Evolutionary conservation across 179 eudicot species (phyloP), one percentile per base, ranked within the genome.

Genomic region (Heliamphora pulchella): DNA sequence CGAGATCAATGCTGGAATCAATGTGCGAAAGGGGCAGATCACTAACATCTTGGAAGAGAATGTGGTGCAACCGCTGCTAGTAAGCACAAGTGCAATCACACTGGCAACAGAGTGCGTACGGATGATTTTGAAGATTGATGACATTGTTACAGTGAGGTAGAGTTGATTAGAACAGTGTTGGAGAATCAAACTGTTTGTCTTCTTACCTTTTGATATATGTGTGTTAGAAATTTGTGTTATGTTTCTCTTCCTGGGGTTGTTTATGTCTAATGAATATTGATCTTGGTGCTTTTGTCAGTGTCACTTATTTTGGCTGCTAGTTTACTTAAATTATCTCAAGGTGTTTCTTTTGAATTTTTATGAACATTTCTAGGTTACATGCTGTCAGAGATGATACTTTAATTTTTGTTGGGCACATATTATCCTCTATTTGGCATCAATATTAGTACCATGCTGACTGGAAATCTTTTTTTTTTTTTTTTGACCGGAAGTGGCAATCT

Each of bases 81-180:
- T 95, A 82, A 92, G 98, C 82, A 95, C 98, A 8, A 93, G 98
- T 80, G 98, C 98, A 14, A 86, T 95, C 74, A 81, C 90, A 44
- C 82, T 95, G 83, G 97, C 98, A 6, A 91, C 98, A 0, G 98
- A 93, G 84, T 95, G 98, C 57, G 98, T 95, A 72, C 87, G 94
- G 86, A 95, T 95, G 98, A 95, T 95, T 77, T 85, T 95, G 93
- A 95, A 95, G 98, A 95, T 95, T 81, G 98, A 95, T 85, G 98
- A 95, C 83, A 95, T 95, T 80, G 98, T 95, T 80, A 93, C 94
- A 3, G 98, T 95, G 89, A 89, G 98, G 88, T 95, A 93, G 91
- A 80, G 17, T 53, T 58, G 48, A 68, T 84, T 64, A 31, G 39
- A 14, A 43, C 17, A 50, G 3, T 75, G 80, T 64, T 77, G 70